Conservation (phyloP, 257 asterid genomes). For the Solanum chilense region DNA sequence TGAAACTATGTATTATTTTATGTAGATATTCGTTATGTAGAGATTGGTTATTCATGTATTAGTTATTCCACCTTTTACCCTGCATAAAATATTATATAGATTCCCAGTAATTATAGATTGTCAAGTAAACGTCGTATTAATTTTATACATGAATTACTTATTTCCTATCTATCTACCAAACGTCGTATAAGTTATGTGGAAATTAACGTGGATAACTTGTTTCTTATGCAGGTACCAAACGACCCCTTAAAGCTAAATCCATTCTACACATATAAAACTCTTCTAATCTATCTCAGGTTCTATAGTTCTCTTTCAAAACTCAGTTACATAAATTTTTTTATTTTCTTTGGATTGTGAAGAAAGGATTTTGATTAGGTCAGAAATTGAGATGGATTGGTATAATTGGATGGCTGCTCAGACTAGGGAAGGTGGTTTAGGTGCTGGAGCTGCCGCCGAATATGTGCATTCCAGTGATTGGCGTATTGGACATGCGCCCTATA, state of each 20-base stretch:
- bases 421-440: neutral
- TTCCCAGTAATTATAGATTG: neutral
- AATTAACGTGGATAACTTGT: neutral
- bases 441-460: neutral
- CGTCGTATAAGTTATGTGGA: neutral
- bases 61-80: neutral
- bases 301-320: neutral
- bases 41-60: no score
- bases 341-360: neutral
- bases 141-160: no score
- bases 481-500: slow-evolving; percentile 42
- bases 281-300: neutral
- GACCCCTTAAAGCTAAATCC: neutral
- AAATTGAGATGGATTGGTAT: neutral
- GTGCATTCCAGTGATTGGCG: slow-evolving; percentile 38
- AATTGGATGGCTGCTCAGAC: neutral
- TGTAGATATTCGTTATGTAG: neutral
- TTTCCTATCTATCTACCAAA: neutral
- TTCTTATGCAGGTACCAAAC: neutral
- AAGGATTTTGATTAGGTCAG: neutral
- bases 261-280: neutral
- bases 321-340: neutral
- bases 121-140: neutral
- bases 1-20: neutral
- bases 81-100: neutral